These are phyloP conservation scores for Colletotrichum euphorbiae DNA, from an alignment of 2,329 filamentous ascomycete species.

Conservation along the genomic window DNA sequence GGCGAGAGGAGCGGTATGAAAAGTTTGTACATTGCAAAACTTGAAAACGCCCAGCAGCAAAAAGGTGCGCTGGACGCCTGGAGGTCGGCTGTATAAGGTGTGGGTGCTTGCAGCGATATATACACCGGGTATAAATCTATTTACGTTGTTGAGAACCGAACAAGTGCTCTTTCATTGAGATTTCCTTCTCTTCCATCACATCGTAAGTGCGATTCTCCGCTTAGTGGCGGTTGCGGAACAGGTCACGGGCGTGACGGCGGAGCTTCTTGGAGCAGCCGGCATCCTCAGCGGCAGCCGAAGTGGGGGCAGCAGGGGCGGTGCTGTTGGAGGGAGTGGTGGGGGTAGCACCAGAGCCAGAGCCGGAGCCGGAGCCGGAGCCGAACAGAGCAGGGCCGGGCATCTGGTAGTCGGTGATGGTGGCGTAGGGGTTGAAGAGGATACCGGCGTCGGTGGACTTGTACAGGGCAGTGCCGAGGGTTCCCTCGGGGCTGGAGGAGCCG, in stretches of 20 bases:
- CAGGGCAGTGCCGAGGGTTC: slow-evolving; percentile 47
- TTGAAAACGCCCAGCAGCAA: slow-evolving; percentile 20
- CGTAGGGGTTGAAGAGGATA: slow-evolving; percentile 50
- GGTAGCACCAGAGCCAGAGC: slow-evolving; percentile 41
- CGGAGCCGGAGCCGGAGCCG: slow-evolving; percentile 28
- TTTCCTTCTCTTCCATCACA: slow-evolving; percentile 2
- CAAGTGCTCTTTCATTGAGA: slow-evolving; percentile 18
- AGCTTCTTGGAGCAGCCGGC: slow-evolving; percentile 20
- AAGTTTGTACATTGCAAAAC: slow-evolving; percentile 33
- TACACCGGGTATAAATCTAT: slow-evolving; percentile 38
- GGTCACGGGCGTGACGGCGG: slow-evolving; percentile 34
- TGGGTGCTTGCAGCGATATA: slow-evolving; percentile 33
- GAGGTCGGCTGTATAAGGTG: slow-evolving; percentile 25
- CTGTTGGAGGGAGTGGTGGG: slow-evolving; percentile 32
- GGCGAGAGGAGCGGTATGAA: slow-evolving; percentile 1
- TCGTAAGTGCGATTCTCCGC: not conserved
- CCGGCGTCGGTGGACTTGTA: slow-evolving; percentile 47
- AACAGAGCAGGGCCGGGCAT: slow-evolving; percentile 47
- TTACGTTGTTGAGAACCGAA: slow-evolving; percentile 37
- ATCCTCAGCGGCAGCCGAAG: slow-evolving; percentile 10
- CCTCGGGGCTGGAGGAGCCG: slow-evolving; percentile 49
- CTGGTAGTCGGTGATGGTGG: slow-evolving; percentile 44
- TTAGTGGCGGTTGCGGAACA: slow-evolving; percentile 29
- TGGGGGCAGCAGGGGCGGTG: slow-evolving; percentile 10
- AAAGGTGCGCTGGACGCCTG: slow-evolving; percentile 17